Base-by-base conservation (phyloP, 2,329 filamentous ascomycete genomes). In the Byssothecium circinans region DNA sequence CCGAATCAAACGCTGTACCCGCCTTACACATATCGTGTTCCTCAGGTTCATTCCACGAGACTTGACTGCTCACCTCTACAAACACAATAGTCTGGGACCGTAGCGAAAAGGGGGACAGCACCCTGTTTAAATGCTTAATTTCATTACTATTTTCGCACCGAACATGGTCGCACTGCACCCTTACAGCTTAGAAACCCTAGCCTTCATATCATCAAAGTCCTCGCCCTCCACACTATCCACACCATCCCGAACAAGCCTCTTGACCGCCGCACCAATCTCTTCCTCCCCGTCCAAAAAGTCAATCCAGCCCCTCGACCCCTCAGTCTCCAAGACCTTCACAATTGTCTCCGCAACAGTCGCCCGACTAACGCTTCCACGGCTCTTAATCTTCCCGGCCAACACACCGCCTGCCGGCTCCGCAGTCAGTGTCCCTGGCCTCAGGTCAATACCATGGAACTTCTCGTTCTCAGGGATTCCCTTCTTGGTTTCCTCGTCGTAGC, bases 251-350 rank as follows among this genome's bases (percentile, higher is more conserved):
- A 71, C 72, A 49, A 77, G 65, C 53, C 68, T 69, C 50, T 77
- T 72, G 18, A 81, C 73, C 12, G 77, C 79, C 40, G 67, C 64
- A 6, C 70, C 69, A 38, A 80, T 69, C 0, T 57, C 60, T 48
- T 79, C 75, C 17, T 79, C 69, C 2, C 79, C 80, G 56, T 77
- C 73, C 37, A 81, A 51, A 52, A 82, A 62, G 71, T 82, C 80
- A 60, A 75, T 70, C 78, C 79, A 82, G 0, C 80, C 79, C 32
- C 71, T 72, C 19, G 71, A 73, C 54, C 76, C 76, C 18, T 72
- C 71, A 11, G 74, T 72, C 15, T 75, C 76, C 63, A 82, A 57
- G 50, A 80, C 68, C 52, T 61, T 65, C 56, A 75, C 77, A 35
- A 78, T 75, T 34, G 78, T 75, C 56, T 75, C 69, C 5, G 79